phyloP scores from a whole-genome alignment of 164 flowering plant genomes.

The Akebia trifoliata region DNA sequence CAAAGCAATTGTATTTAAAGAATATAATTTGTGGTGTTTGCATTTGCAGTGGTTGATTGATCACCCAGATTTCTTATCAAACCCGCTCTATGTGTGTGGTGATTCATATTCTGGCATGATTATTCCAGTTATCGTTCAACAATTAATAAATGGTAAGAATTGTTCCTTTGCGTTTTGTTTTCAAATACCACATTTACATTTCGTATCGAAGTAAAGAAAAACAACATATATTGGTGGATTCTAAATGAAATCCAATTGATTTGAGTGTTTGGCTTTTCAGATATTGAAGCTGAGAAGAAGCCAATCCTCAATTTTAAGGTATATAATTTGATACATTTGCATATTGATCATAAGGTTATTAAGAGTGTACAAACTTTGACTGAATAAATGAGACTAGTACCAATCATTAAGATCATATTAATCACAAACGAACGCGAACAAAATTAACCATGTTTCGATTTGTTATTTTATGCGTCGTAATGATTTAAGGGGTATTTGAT shows the following conservation, averaged over 20 bases:
- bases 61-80: constrained; percentile 21
- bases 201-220: too few species aligned
- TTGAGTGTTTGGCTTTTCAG: constrained; percentile 22
- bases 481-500: constrained; percentile 42
- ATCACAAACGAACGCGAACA: too few species aligned
- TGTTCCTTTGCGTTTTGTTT: not conserved
- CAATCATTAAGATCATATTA: too few species aligned
- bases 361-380: too few species aligned
- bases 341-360: too few species aligned
- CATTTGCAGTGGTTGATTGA: constrained; percentile 13
- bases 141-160: constrained; percentile 21
- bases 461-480: not conserved
- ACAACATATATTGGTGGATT: too few species aligned
- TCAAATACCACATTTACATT: too few species aligned
- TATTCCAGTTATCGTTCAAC: constrained; percentile 22
- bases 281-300: constrained; percentile 16
- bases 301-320: constrained; percentile 35
- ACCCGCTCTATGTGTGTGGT: constrained; percentile 31
- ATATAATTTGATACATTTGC: not conserved
- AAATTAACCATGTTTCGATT: too few species aligned
- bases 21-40: not conserved
- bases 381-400: too few species aligned
- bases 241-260: too few species aligned
- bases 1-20: too few species aligned
- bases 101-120: constrained; percentile 33